phyloP scores from a whole-genome alignment of 2,329 filamentous ascomycete species.

The Hypoxylon sp. region DNA sequence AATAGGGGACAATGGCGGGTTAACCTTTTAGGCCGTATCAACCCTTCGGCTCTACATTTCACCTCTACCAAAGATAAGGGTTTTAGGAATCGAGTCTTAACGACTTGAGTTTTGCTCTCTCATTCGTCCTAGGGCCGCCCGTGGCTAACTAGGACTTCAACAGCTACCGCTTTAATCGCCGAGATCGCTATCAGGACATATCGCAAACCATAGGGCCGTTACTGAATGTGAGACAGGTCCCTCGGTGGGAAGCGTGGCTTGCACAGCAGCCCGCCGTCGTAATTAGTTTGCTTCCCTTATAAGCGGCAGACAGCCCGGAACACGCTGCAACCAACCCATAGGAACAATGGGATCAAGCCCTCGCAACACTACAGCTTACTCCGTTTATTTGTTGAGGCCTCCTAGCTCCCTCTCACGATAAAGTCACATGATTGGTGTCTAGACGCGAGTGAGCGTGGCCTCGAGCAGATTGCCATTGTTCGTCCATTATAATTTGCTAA shows the following conservation, averaged over 20 bases:
- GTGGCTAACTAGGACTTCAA: conserved; percentile 19
- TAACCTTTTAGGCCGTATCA: conserved; percentile 18
- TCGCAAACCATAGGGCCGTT: conserved; percentile 17
- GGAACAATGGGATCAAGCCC: conserved; percentile 7
- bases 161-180: conserved; percentile 18
- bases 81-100: conserved; percentile 1
- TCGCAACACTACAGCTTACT: conserved; percentile 16
- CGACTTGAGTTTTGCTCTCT: conserved; percentile 6
- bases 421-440: conserved; percentile 46
- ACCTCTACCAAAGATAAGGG: conserved; percentile 21
- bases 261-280: conserved; percentile 23
- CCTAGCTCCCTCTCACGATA: conserved; percentile 13
- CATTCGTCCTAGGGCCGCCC: conserved; percentile 28
- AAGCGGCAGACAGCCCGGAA: conserved; percentile 11
- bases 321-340: conserved; percentile 2
- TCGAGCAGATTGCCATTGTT: conserved; percentile 20
- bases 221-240: conserved; percentile 20
- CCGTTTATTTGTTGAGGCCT: conserved; percentile 3
- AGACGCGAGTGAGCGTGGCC: conserved; percentile 41
- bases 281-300: conserved; percentile 19
- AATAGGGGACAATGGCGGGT: conserved; percentile 16
- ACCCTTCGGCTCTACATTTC: conserved; percentile 22
- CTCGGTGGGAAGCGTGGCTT: conserved; percentile 20
- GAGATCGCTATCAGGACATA: conserved; percentile 17
- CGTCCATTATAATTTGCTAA: conserved; percentile 30